Evolutionary conservation across 1,284 basidiomycete genomes (phyloP), one percentile per base, ranked within the genome.

Genomic region (Ceratorhiza oryzae-sativae): DNA sequence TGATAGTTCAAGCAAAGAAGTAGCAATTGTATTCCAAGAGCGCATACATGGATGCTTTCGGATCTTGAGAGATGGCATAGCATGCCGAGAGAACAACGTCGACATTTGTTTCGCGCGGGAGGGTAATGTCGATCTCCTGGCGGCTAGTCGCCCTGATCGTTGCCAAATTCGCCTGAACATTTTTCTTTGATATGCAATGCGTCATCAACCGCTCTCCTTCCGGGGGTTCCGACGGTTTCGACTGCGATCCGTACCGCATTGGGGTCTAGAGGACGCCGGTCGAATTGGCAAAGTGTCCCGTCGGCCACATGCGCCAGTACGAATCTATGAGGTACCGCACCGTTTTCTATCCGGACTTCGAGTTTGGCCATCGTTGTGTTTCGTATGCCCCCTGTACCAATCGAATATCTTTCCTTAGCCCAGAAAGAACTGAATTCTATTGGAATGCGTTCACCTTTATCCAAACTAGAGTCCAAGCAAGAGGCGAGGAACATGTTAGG

Each of bases 1-100:
- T 30, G 10, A 70, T 58, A 15, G 63, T 67, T 51, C 63, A 67
- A 8, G 53, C 6, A 34, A 68, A 68, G 25, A 68, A 68, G 18
- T 68, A 68, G 25, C 65, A 68, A 30, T 68, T 68, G 41, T 68
- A 68, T 15, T 25, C 34, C 9, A 36, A 20, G 3, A 68, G 53
- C 15, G 51, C 53, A 36, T 56, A 56, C 18, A 34, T 36, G 32
- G 30, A n/a, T 2, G 53, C 53, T 34, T 56, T 48, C 13, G 25
- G 25, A 25, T 70, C 53, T 23, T 48, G 23, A 25, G 65, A 15
- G 2, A 70, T 34, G 4, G 65, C 51, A 13, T 46, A 68, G 36
- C 65, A 68, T 13, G 65, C 65, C 1, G 65, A 55, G 20, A 68
- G 13, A 9, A 68, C 27, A 18, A 56, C 8, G 12, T 25, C 36